Evolutionary conservation across 805 yeast genomes (phyloP).

Genomic region (Saccharomycodes ludwigii): DNA sequence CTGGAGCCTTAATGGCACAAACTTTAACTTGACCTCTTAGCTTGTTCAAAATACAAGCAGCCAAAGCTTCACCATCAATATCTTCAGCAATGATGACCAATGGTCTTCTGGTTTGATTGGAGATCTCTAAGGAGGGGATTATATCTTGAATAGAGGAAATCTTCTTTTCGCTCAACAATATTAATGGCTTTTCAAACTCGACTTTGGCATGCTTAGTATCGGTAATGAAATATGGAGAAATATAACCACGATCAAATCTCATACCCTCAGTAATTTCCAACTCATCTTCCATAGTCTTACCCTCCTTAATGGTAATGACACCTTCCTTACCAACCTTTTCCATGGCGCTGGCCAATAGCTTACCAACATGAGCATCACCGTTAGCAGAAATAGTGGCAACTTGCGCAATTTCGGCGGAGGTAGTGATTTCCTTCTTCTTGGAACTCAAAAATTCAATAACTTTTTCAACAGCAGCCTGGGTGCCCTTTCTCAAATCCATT

Average conservation of each 20-base stretch:
- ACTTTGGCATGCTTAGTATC: constrained; percentile 87
- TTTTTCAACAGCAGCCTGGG: constrained; percentile 92
- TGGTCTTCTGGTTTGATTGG: constrained; percentile 90
- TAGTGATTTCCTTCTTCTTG: constrained; percentile 87
- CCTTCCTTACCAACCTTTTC: constrained; percentile 99
- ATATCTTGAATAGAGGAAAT: constrained; percentile 82
- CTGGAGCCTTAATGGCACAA: constrained; percentile 96
- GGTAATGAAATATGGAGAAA: constrained; percentile 93
- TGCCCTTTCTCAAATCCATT: constrained; percentile 94
- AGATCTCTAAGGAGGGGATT: constrained; percentile 83
- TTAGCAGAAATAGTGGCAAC: constrained; percentile 97
- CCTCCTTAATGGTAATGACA: constrained; percentile 95
- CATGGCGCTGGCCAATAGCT: constrained; percentile 87
- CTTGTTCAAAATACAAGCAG: constrained; percentile 94
- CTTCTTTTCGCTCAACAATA: constrained; percentile 86
- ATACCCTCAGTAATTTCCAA: constrained; percentile 96
- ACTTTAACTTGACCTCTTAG: constrained; percentile 97
- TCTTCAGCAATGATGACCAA: constrained; percentile 89
- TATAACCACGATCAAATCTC: constrained; percentile 96
- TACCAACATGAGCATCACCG: constrained; percentile 89
- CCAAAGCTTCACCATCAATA: constrained; percentile 95
- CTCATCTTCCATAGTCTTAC: constrained; percentile 92
- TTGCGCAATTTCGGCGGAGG: constrained; percentile 91
- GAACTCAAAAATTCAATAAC: constrained; percentile 73
- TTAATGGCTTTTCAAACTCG: constrained; percentile 86